Conservation (phyloP, 768 basidiomycete genomes). For the Tubosaeta sp. region DNA sequence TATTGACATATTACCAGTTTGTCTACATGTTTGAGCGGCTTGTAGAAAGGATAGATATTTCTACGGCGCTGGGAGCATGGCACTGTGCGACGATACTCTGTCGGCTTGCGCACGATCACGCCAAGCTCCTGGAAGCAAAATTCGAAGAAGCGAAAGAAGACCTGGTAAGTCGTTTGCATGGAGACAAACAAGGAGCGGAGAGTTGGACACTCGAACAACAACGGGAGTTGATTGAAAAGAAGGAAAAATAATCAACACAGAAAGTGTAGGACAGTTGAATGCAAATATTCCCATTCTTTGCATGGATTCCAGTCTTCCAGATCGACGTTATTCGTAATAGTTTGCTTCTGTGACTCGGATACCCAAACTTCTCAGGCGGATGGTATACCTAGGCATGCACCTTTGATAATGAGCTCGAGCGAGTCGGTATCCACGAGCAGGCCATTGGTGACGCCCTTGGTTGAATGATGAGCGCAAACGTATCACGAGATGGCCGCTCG, state of each 20-base stretch:
- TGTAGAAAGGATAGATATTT: slow-evolving; percentile 3
- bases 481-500: too few species aligned
- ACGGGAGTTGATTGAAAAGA: neutral
- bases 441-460: too few species aligned
- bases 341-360: too few species aligned
- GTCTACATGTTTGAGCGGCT: slow-evolving; percentile 5
- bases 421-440: too few species aligned
- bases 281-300: too few species aligned
- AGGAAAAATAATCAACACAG: neutral
- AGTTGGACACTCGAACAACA: slow-evolving; percentile 4
- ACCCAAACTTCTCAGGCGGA: too few species aligned
- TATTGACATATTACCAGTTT: neutral
- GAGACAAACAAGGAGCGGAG: neutral
- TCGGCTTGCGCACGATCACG: slow-evolving; percentile 4
- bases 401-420: too few species aligned
- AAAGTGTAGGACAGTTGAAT: too few species aligned
- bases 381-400: too few species aligned
- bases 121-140: neutral
- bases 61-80: slow-evolving; percentile 6
- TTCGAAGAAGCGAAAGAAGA: neutral
- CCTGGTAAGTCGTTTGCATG: neutral
- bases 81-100: slow-evolving; percentile 8
- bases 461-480: too few species aligned
- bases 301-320: too few species aligned
- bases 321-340: too few species aligned